Evolutionary conservation across 768 basidiomycete species (phyloP).

Genomic region (Tephrocybe sp.): DNA sequence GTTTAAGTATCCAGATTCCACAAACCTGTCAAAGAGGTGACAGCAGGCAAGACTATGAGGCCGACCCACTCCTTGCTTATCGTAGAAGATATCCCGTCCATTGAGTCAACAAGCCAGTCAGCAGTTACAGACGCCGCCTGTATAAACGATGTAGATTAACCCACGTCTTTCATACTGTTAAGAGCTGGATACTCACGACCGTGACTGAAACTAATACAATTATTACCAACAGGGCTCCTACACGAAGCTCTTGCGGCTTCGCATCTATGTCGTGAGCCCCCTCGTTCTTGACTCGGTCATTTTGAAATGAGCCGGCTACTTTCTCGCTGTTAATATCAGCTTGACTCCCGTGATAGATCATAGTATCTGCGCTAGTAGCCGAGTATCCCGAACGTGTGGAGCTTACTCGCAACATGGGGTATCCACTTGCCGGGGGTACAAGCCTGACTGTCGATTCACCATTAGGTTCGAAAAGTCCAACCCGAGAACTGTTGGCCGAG

Average conservation of each 20-base stretch:
- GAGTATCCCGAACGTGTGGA: constrained; percentile 3
- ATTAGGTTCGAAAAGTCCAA: constrained; percentile 8
- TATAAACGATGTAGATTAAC: not conserved
- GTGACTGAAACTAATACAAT: constrained; percentile 59
- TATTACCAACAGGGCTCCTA: constrained; percentile 61
- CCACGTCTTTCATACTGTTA: not conserved
- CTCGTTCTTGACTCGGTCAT: not conserved
- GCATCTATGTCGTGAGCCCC: not conserved
- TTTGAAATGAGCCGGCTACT: not conserved
- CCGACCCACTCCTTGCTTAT: constrained; percentile 90
- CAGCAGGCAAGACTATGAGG: constrained; percentile 83
- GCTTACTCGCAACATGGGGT: constrained; percentile 8
- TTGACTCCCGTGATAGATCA: constrained; percentile 6
- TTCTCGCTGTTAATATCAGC: constrained; percentile 9
- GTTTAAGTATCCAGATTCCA: no score
- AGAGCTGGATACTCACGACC: constrained; percentile 41
- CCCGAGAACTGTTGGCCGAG: not conserved
- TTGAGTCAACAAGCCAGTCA: constrained; percentile 76
- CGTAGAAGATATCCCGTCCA: constrained; percentile 70
- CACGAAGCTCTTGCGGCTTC: constrained; percentile 42
- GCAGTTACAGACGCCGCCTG: constrained; percentile 59
- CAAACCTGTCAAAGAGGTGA: constrained; percentile 81
- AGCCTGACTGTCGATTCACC: constrained; percentile 17
- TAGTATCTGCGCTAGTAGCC: not conserved
- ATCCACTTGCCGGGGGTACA: constrained; percentile 10